A percentile compares a stretch with the other conserved stretches of the same genome.
phyloP scores from a whole-genome alignment of 345 rosid species.

The Zanthoxylum bungeanum region DNA sequence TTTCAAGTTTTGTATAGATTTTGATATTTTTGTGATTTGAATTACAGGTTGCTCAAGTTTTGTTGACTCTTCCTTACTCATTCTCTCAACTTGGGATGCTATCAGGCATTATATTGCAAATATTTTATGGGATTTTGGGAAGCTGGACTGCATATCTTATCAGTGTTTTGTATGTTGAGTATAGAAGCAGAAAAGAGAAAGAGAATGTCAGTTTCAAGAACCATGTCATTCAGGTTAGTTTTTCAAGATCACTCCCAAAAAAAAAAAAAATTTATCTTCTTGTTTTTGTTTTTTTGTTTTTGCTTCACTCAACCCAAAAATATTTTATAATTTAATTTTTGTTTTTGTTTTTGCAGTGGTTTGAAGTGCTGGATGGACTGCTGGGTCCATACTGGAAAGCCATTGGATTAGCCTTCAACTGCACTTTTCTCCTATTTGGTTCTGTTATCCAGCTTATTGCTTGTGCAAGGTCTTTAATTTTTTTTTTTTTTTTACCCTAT shows the following conservation, averaged over 20 bases:
- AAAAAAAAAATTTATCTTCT: not conserved
- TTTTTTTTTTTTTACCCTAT: too few species aligned
- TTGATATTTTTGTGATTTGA: not conserved
- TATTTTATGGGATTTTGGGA: slow-evolving; percentile 73
- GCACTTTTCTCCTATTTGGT: slow-evolving; percentile 83
- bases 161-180: slow-evolving; percentile 75
- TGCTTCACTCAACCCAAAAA: not conserved
- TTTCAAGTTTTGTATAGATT: too few species aligned
- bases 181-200: slow-evolving; percentile 70
- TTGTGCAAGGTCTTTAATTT: slow-evolving; percentile 58
- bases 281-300: too few species aligned
- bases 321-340: not conserved
- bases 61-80: slow-evolving; percentile 81
- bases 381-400: slow-evolving; percentile 88
- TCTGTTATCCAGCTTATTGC: slow-evolving; percentile 86
- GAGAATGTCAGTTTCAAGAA: slow-evolving; percentile 82
- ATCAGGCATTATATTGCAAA: slow-evolving; percentile 72
- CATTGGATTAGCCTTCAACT: slow-evolving; percentile 71
- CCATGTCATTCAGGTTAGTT: slow-evolving; percentile 80
- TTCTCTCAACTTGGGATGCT: slow-evolving; percentile 91
- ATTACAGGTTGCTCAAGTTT: slow-evolving; percentile 82
- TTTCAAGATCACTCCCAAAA: slow-evolving; percentile 16
- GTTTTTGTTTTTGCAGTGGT: slow-evolving; percentile 52
- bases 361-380: slow-evolving; percentile 81
- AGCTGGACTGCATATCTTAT: slow-evolving; percentile 96